phyloP scores from a whole-genome alignment of 2,329 filamentous ascomycete species.

The Exophiala xenobiotica region DNA sequence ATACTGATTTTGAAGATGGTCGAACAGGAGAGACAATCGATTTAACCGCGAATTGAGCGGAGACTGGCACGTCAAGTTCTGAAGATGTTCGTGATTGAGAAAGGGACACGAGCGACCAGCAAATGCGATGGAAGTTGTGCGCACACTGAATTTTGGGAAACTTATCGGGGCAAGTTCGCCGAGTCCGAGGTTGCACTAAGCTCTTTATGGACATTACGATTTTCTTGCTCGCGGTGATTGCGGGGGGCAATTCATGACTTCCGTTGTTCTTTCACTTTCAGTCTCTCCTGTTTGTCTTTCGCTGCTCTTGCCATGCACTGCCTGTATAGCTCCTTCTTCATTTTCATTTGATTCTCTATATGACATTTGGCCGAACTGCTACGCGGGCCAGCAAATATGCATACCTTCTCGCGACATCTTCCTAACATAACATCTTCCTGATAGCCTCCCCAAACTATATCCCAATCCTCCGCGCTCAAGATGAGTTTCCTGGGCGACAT shows the following conservation, averaged over 20 bases:
- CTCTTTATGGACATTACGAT: conserved; percentile 8
- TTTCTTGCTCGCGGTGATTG: not conserved
- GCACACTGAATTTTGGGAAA: conserved; percentile 30
- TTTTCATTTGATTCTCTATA: not conserved
- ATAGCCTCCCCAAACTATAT: conserved; percentile 1
- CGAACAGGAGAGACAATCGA: conserved; percentile 79
- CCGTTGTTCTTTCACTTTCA: conserved; percentile 2
- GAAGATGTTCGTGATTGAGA: conserved; percentile 38
- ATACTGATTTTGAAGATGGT: conserved; percentile 30
- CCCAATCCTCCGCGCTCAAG: not conserved
- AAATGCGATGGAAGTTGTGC: conserved; percentile 14
- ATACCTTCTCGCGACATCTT: not conserved
- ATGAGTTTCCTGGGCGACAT: conserved; percentile 50
- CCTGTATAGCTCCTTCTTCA: not conserved
- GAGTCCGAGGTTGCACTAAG: conserved; percentile 7
- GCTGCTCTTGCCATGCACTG: not conserved
- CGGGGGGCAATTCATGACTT: conserved; percentile 11
- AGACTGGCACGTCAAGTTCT: conserved; percentile 99
- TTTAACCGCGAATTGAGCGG: conserved; percentile 98
- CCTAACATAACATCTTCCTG: conserved; percentile 3
- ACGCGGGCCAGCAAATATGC: not conserved
- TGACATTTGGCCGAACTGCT: not conserved
- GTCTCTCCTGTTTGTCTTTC: not conserved
- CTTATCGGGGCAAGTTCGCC: conserved; percentile 16
- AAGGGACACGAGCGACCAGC: not conserved